Conservation (phyloP, 495 filamentous ascomycete species). For the Talaromyces nanjingensis region DNA sequence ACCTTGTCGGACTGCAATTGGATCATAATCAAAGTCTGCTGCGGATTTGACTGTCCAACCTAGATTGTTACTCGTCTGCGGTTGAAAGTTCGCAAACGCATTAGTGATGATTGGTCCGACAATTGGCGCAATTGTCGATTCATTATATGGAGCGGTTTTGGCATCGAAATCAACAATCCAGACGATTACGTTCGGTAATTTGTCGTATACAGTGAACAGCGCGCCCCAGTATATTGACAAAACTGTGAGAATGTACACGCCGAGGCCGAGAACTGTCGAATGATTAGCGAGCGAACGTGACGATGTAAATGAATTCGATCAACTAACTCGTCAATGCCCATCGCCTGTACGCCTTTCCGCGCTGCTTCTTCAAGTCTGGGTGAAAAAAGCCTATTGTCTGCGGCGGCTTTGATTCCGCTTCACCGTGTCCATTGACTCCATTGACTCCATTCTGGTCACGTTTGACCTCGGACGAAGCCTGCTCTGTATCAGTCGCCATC, state of each 20-base stretch:
- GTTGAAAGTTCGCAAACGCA: conserved; percentile 28
- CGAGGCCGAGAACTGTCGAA: conserved; percentile 43
- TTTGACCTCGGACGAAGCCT: not conserved
- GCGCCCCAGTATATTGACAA: conserved; percentile 58
- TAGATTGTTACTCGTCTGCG: conserved; percentile 25
- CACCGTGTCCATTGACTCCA: not conserved
- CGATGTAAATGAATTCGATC: not conserved
- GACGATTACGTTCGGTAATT: conserved; percentile 41
- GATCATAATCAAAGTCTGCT: conserved; percentile 50
- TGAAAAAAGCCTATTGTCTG: not conserved
- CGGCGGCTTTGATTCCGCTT: not conserved
- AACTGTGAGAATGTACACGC: conserved; percentile 44
- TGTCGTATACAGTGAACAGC: conserved; percentile 43
- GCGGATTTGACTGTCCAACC: conserved; percentile 46
- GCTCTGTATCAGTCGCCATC: not conserved
- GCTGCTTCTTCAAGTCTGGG: not conserved
- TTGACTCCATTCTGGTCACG: not conserved
- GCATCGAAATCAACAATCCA: conserved; percentile 63
- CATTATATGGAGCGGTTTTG: conserved; percentile 42
- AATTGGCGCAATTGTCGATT: conserved; percentile 33
- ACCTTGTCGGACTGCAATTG: conserved; percentile 49
- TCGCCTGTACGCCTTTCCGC: not conserved
- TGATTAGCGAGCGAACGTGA: not conserved
- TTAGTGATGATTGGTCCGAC: conserved; percentile 50
- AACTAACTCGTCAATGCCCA: not conserved